Conservation (phyloP, 495 filamentous ascomycete species). For the Penicillium ochrochloron region DNA sequence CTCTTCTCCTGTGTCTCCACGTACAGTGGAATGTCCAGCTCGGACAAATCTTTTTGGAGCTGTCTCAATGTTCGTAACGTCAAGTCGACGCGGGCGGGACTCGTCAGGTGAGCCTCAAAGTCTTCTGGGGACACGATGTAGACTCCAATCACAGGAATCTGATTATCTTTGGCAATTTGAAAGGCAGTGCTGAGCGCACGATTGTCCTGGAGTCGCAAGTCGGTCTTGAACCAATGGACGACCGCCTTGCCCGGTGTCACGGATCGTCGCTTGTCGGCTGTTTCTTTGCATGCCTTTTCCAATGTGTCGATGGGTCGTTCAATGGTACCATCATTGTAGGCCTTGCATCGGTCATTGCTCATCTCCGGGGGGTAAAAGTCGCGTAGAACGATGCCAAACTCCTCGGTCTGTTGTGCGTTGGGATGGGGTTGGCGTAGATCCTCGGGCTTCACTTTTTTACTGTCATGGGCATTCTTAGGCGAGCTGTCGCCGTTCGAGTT, state of each 20-base stretch:
- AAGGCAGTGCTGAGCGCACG: conserved; percentile 70
- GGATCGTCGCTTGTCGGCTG: conserved; percentile 44
- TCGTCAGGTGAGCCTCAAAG: conserved; percentile 77
- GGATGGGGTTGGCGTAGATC: conserved; percentile 40
- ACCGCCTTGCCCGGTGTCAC: conserved; percentile 64
- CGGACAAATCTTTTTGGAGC: conserved; percentile 67
- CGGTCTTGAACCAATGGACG: conserved; percentile 91
- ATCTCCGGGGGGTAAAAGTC: conserved; percentile 87
- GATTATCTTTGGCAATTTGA: conserved; percentile 64
- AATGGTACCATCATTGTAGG: conserved; percentile 69
- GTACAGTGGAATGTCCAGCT: conserved; percentile 78
- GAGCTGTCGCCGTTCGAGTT: conserved; percentile 10
- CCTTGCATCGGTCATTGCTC: conserved; percentile 71
- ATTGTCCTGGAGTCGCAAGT: conserved; percentile 77
- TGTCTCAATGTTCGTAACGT: conserved; percentile 69
- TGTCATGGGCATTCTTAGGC: conserved; percentile 18
- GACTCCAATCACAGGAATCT: conserved; percentile 71
- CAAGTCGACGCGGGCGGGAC: conserved; percentile 78
- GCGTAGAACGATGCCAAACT: conserved; percentile 74
- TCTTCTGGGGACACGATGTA: conserved; percentile 89
- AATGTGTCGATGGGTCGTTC: conserved; percentile 72
- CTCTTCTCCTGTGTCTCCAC: conserved; percentile 73
- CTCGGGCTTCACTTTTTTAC: conserved; percentile 26
- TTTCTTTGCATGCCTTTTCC: conserved; percentile 57
- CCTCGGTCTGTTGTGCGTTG: conserved; percentile 56